Conservation (phyloP, 345 rosid species). For the Litchi chinensis region DNA sequence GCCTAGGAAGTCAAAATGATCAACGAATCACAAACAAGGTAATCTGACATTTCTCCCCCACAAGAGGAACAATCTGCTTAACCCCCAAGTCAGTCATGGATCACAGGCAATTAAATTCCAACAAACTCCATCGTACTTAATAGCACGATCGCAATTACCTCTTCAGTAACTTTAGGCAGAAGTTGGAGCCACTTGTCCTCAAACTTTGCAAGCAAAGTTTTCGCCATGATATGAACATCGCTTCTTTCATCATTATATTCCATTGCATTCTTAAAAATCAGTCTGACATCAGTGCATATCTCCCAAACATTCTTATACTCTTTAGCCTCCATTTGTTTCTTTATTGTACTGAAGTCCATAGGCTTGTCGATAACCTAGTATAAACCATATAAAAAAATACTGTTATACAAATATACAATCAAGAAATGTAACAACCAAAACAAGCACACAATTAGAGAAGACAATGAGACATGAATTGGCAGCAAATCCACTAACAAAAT, state of each 20-base stretch:
- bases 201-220: slow-evolving; percentile 72
- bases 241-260: slow-evolving; percentile 74
- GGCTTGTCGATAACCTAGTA: slow-evolving; percentile 80
- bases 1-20: slow-evolving; percentile 15
- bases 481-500: slow-evolving; percentile 1
- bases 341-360: slow-evolving; percentile 91
- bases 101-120: slow-evolving; percentile 14
- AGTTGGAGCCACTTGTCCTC: slow-evolving; percentile 88
- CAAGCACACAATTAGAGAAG: not conserved
- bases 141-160: slow-evolving; percentile 42
- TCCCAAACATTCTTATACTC: slow-evolving; percentile 81
- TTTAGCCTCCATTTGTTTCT: slow-evolving; percentile 86
- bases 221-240: slow-evolving; percentile 82
- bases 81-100: slow-evolving; percentile 7
- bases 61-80: not conserved
- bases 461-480: not conserved
- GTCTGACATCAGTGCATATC: slow-evolving; percentile 76
- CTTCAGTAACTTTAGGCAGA: slow-evolving; percentile 81
- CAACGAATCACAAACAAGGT: slow-evolving; percentile 16
- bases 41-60: not conserved
- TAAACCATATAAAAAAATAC: slow-evolving; percentile 21
- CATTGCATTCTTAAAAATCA: slow-evolving; percentile 95
- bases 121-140: not conserved
- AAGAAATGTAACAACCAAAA: not conserved
- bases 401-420: not conserved